Conservation (phyloP, 1,139 yeast genomes). For the Hyphopichia burtonii region DNA sequence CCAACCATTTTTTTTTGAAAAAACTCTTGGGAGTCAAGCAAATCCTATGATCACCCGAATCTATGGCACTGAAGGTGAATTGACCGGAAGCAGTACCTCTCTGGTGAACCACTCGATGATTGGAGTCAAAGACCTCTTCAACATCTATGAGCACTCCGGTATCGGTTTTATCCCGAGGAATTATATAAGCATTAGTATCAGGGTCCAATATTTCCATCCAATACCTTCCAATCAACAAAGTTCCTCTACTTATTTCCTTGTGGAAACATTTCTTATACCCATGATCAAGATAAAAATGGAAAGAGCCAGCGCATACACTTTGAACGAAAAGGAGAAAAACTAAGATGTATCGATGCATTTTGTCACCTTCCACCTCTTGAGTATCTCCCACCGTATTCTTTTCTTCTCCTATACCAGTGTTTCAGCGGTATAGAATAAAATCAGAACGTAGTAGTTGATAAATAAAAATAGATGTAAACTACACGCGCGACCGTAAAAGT, state of each 20-base stretch:
- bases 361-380: too few relatives aligned
- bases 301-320: not conserved
- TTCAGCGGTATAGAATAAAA: too few relatives aligned
- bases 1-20: conserved; percentile 17
- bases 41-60: conserved; percentile 70
- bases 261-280: conserved; percentile 64
- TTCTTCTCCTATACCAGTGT: too few relatives aligned
- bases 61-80: conserved; percentile 67
- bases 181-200: conserved; percentile 39
- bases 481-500: too few relatives aligned
- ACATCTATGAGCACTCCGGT: conserved; percentile 45
- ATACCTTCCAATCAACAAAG: conserved; percentile 59
- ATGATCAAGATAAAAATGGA: conserved; percentile 56
- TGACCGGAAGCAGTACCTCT: conserved; percentile 59
- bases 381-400: too few relatives aligned
- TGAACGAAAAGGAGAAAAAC: not conserved
- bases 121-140: conserved; percentile 63
- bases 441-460: too few relatives aligned
- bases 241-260: conserved; percentile 59
- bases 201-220: conserved; percentile 57
- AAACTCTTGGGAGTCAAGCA: conserved; percentile 66
- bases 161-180: conserved; percentile 34
- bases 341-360: not conserved
- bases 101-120: conserved; percentile 69
- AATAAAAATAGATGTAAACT: too few relatives aligned